These are phyloP conservation scores for Boletus albobrunnescens DNA, from an alignment of 1,284 basidiomycete genomes.

Conservation along the genomic window DNA sequence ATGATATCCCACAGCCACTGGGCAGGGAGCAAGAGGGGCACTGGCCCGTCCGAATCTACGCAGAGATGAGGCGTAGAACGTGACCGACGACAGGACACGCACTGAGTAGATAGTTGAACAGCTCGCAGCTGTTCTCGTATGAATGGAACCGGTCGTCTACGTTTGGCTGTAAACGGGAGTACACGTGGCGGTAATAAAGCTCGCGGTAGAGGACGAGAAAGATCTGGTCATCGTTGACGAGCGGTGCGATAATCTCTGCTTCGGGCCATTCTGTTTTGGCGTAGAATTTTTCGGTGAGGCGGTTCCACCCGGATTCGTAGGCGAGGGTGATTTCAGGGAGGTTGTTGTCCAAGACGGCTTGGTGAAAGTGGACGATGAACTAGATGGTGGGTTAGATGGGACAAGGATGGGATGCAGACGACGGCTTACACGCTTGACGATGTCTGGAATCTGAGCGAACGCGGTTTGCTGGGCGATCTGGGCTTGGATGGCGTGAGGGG, in stretches of 20 bases:
- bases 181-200: conserved; percentile 91
- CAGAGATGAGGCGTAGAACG: no score
- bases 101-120: conserved; percentile 94
- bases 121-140: conserved; percentile 97
- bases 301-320: conserved; percentile 96
- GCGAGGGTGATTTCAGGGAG: conserved; percentile 84
- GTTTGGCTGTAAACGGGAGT: conserved; percentile 91
- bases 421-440: conserved; percentile 74
- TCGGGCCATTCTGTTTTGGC: conserved; percentile 95
- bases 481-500: conserved; percentile 67
- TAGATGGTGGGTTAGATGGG: no score
- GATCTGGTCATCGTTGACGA: conserved; percentile 91
- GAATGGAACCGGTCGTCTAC: conserved; percentile 98
- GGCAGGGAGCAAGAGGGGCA: conserved; percentile 86
- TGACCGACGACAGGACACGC: conserved; percentile 28
- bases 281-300: conserved; percentile 94
- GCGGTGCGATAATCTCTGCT: conserved; percentile 89
- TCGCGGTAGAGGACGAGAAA: conserved; percentile 97
- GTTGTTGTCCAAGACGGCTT: conserved; percentile 84
- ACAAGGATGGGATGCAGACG: neutral
- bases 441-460: conserved; percentile 74
- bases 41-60: conserved; percentile 95
- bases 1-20: conserved; percentile 99
- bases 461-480: conserved; percentile 78
- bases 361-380: conserved; percentile 91